phyloP scores from a whole-genome alignment of 1,139 yeast genomes.

The Yarrowia galli region DNA sequence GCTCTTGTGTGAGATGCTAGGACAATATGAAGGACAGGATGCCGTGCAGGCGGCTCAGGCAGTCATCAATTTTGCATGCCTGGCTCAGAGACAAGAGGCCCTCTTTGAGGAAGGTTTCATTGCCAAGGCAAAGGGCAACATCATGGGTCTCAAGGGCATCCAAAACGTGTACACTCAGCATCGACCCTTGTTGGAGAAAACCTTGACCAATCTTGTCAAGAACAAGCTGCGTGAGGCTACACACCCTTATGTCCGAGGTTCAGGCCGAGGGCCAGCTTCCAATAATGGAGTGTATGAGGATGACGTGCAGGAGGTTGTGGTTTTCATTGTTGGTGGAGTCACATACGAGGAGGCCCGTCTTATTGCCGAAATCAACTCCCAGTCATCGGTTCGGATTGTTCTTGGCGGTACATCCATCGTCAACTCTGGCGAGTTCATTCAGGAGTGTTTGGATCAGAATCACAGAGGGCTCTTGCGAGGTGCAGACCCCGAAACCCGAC shows the following conservation, averaged over 20 bases:
- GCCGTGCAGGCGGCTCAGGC: slow-evolving; percentile 43
- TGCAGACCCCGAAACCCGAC: slow-evolving; percentile 34
- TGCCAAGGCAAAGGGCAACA: slow-evolving; percentile 55
- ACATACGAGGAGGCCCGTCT: slow-evolving; percentile 92
- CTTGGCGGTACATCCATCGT: slow-evolving; percentile 81
- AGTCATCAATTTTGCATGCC: slow-evolving; percentile 52
- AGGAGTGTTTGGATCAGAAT: slow-evolving; percentile 41
- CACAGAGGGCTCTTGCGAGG: slow-evolving; percentile 30
- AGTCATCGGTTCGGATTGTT: slow-evolving; percentile 61
- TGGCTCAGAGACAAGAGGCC: slow-evolving; percentile 56
- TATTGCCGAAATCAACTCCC: slow-evolving; percentile 71
- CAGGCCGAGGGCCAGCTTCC: slow-evolving; percentile 45
- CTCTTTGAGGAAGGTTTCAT: slow-evolving; percentile 54
- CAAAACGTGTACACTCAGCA: slow-evolving; percentile 75
- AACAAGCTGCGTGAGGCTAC: slow-evolving; percentile 59
- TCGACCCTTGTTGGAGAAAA: slow-evolving; percentile 70
- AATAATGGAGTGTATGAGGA: slow-evolving; percentile 41
- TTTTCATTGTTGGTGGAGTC: slow-evolving; percentile 87
- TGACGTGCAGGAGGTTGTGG: slow-evolving; percentile 57
- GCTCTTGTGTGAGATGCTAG: slow-evolving; percentile 52
- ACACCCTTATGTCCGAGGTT: slow-evolving; percentile 59
- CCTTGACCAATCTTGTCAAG: slow-evolving; percentile 59
- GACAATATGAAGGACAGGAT: slow-evolving; percentile 43
- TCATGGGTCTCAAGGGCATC: slow-evolving; percentile 56
- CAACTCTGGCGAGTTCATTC: slow-evolving; percentile 65